Evolutionary conservation across 805 yeast genomes (phyloP).

Genomic region (Soucietia sequanensis): DNA sequence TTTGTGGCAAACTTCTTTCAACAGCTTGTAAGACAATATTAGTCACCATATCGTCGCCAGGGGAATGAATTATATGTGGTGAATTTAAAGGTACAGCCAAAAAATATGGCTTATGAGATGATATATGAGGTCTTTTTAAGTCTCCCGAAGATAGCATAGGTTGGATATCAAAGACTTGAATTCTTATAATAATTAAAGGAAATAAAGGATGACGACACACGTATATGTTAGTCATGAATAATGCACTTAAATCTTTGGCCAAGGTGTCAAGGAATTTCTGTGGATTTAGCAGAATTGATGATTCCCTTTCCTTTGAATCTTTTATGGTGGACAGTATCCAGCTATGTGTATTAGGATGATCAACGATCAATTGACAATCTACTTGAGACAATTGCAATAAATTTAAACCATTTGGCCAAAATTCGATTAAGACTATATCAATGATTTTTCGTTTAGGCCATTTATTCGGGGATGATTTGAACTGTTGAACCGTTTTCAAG

Average conservation of each 20-base stretch:
- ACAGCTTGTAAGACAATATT: constrained; percentile 60
- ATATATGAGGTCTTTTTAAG: constrained; percentile 36
- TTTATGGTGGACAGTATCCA: constrained; percentile 52
- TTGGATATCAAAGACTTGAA: constrained; percentile 63
- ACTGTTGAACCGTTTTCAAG: constrained; percentile 10
- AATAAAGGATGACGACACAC: constrained; percentile 62
- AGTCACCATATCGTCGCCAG: constrained; percentile 40
- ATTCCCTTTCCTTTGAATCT: constrained; percentile 29
- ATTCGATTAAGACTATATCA: constrained; percentile 46
- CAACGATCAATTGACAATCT: constrained; percentile 64
- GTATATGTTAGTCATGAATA: constrained; percentile 65
- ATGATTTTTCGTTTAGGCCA: constrained; percentile 33
- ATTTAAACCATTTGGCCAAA: constrained; percentile 59
- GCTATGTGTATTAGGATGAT: constrained; percentile 46
- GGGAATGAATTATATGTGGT: constrained; percentile 62
- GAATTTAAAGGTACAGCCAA: constrained; percentile 67
- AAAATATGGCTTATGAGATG: constrained; percentile 61
- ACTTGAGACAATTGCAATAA: constrained; percentile 67
- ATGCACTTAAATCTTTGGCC: constrained; percentile 44
- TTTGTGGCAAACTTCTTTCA: constrained; percentile 49
- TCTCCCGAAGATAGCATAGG: constrained; percentile 8
- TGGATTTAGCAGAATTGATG: constrained; percentile 46
- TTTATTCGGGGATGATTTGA: constrained; percentile 9
- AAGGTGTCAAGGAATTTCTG: constrained; percentile 49
- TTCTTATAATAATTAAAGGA: constrained; percentile 59